Percentiles rank a stretch among this genome's conserved stretches.
Conservation (phyloP, 306 rosid species). For the Quercus dentata region DNA sequence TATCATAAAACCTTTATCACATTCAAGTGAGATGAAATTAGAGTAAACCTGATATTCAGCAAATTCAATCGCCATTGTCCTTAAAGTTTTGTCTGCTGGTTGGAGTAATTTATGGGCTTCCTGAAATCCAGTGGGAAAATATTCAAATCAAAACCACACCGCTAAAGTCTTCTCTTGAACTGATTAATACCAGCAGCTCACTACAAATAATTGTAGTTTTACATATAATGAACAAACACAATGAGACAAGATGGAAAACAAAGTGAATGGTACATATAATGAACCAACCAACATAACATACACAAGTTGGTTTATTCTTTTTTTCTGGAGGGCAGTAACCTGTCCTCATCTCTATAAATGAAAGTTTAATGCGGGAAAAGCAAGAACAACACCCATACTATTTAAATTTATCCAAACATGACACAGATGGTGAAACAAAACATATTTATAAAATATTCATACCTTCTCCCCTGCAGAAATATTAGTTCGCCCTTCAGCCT, state of each 20-base stretch:
- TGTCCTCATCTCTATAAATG: not conserved
- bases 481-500: conserved; percentile 97
- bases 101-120: conserved; percentile 97
- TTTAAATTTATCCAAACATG: not conserved
- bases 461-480: conserved; percentile 91
- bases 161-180: not conserved
- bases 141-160: not conserved
- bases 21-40: conserved; percentile 20
- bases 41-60: conserved; percentile 85
- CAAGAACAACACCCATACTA: conserved; percentile 12
- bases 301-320: too few species aligned
- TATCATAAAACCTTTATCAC: conserved; percentile 13
- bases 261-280: not conserved
- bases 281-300: not conserved
- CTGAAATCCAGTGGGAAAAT: conserved; percentile 43
- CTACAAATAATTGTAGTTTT: not conserved
- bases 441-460: conserved; percentile 13
- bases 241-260: not conserved
- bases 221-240: not conserved
- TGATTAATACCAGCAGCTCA: not conserved
- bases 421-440: conserved; percentile 2
- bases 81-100: conserved; percentile 81
- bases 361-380: not conserved
- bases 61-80: conserved; percentile 84
- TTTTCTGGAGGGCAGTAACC: not conserved